A percentile compares a stretch with the other conserved stretches of the same genome.
These are phyloP conservation scores for Acacia pycnantha DNA, from an alignment of 331 rosid genomes.

Conservation along the genomic window DNA sequence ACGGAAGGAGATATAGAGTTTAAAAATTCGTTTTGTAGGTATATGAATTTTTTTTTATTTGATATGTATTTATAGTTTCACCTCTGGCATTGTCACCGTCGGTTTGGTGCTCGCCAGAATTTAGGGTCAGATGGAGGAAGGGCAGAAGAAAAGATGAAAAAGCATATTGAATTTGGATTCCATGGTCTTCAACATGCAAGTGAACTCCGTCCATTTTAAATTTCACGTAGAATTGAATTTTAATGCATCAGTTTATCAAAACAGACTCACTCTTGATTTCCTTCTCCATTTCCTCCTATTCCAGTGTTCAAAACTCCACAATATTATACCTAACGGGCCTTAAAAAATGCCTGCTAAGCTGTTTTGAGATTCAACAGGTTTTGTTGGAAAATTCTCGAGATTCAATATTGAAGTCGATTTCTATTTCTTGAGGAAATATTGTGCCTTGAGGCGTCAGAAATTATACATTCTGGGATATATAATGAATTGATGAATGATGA, in stretches of 20 bases:
- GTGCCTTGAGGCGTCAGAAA: neutral
- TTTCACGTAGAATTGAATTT: no score
- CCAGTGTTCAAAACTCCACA: no score
- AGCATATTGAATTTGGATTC: neutral
- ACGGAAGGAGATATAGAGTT: neutral
- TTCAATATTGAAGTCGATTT: neutral
- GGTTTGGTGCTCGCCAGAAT: no score
- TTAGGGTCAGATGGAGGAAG: no score
- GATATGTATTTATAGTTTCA: neutral
- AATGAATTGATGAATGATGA: neutral
- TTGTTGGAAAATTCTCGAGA: neutral
- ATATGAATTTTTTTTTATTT: neutral
- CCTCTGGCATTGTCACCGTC: no score
- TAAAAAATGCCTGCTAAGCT: neutral
- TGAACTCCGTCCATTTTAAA: neutral
- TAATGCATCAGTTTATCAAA: no score
- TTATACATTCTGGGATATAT: neutral
- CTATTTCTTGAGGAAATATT: neutral
- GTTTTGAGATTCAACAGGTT: neutral
- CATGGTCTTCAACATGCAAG: neutral
- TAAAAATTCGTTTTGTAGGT: neutral
- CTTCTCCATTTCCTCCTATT: no score
- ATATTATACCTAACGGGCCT: no score
- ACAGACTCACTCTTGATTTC: no score
- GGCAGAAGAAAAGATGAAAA: no score